Evolutionary conservation across 2,329 filamentous ascomycete genomes (phyloP).

Genomic region (Aureobasidium sp.): DNA sequence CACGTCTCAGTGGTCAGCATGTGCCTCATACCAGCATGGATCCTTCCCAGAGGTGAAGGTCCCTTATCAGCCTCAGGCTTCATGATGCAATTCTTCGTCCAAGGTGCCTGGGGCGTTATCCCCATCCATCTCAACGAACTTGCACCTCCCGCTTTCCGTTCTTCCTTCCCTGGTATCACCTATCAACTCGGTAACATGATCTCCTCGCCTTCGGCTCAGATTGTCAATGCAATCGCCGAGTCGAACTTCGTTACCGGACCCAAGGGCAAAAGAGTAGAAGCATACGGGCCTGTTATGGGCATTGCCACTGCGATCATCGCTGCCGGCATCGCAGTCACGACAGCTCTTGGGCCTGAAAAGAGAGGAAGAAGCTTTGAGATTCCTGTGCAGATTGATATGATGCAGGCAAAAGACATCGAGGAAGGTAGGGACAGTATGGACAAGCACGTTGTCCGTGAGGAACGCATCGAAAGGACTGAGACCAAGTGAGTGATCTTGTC

Average conservation of each 20-base stretch:
- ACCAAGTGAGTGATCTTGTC: background rate
- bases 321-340: constrained; percentile 59
- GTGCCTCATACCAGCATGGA: constrained; percentile 61
- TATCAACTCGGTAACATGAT: constrained; percentile 69
- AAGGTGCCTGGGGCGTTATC: constrained; percentile 56
- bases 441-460: constrained; percentile 5
- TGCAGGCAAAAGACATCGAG: constrained; percentile 17
- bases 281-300: constrained; percentile 70
- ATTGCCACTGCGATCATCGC: constrained; percentile 72
- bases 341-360: constrained; percentile 67
- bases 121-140: constrained; percentile 70
- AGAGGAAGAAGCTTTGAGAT: constrained; percentile 63
- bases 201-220: constrained; percentile 56
- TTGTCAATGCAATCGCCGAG: constrained; percentile 69
- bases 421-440: constrained; percentile 14
- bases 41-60: constrained; percentile 54
- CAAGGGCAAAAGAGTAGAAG: constrained; percentile 54
- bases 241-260: constrained; percentile 48
- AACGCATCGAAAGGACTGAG: background rate
- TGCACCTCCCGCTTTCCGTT: constrained; percentile 62
- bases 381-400: constrained; percentile 36
- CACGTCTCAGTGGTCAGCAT: background rate
- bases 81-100: constrained; percentile 63
- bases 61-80: constrained; percentile 59
- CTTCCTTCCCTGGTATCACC: constrained; percentile 61